Evolutionary conservation across 148 eudicot species (phyloP).

Genomic region (Rhododendron ferrugineum): DNA sequence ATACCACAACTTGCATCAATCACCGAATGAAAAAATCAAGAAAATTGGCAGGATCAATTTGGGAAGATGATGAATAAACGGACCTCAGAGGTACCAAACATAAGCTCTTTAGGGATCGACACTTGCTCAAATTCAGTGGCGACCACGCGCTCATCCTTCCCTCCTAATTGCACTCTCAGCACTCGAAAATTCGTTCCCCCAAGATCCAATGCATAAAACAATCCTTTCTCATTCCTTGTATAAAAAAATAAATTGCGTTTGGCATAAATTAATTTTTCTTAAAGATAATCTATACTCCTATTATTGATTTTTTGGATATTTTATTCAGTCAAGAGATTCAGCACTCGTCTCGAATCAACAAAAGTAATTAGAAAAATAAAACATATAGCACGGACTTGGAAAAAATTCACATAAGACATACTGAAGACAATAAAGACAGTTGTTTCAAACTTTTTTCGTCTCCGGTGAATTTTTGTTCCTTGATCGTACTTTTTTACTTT

Average conservation of each 20-base stretch:
- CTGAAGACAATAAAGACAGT: not conserved
- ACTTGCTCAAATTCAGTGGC: conserved; percentile 65
- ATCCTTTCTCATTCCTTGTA: conserved; percentile 70
- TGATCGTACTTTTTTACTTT: not conserved
- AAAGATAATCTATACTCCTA: not conserved
- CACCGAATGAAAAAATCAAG: not conserved
- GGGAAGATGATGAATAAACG: not conserved
- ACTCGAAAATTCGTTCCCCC: conserved; percentile 86
- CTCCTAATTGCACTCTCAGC: conserved; percentile 69
- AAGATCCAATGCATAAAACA: conserved; percentile 78
- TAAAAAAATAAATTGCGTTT: not conserved
- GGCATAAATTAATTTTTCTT: not conserved
- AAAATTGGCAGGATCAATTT: not conserved
- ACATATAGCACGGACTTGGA: not conserved
- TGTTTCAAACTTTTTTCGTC: not conserved
- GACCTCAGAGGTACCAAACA: conserved; percentile 74
- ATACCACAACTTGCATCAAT: conserved; percentile 4
- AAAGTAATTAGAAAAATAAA: not conserved
- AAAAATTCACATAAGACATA: not conserved
- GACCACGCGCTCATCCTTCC: conserved; percentile 48
- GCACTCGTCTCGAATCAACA: not conserved
- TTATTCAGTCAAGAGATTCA: not conserved
- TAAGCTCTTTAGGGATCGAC: conserved; percentile 60
- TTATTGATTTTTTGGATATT: not conserved
- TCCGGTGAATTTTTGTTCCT: not conserved